A percentile compares a stretch with the other conserved stretches of the same genome.
phyloP scores from a whole-genome alignment of 1,284 basidiomycete genomes.

The Moesziomyces parantarcticus region DNA sequence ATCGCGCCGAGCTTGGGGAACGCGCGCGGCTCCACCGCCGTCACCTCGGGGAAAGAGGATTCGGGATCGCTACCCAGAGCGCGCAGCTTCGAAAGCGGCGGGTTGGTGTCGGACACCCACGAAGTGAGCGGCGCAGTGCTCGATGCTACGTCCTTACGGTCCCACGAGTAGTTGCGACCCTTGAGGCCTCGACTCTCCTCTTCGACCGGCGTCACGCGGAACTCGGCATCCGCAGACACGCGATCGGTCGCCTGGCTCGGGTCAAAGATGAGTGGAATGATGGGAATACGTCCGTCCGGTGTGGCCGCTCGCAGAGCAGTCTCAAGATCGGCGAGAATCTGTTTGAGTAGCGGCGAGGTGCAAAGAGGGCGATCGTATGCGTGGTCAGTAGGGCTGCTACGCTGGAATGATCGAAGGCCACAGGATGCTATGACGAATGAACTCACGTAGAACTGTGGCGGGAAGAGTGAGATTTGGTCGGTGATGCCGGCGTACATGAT shows the following conservation, averaged over 20 bases:
- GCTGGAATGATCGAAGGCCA: too few species aligned
- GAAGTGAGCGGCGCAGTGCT: conserved; percentile 17
- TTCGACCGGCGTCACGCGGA: conserved; percentile 50
- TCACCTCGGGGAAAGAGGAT: conserved; percentile 32
- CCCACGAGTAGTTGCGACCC: conserved; percentile 54
- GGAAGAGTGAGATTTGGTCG: conserved; percentile 57
- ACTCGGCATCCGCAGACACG: conserved; percentile 34
- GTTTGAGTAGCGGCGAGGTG: not conserved
- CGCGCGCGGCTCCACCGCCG: conserved; percentile 48
- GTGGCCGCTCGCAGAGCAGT: conserved; percentile 24
- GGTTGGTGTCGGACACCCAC: conserved; percentile 40
- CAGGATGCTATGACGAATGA: too few species aligned
- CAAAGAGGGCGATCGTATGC: too few species aligned
- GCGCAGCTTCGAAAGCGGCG: conserved; percentile 32
- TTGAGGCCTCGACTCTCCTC: conserved; percentile 50
- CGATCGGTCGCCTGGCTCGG: conserved; percentile 15
- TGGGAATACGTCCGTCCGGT: conserved; percentile 4
- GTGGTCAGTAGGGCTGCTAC: too few species aligned
- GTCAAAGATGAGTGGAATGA: conserved; percentile 52
- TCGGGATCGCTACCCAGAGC: conserved; percentile 25
- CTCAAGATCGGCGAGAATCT: conserved; percentile 56
- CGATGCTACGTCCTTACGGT: conserved; percentile 25
- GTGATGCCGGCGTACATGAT: conserved; percentile 52
- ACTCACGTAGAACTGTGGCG: conserved; percentile 60
- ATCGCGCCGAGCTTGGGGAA: conserved; percentile 48